Conservation (phyloP, 208 protist genomes). For the Zelonia costaricensis region DNA sequence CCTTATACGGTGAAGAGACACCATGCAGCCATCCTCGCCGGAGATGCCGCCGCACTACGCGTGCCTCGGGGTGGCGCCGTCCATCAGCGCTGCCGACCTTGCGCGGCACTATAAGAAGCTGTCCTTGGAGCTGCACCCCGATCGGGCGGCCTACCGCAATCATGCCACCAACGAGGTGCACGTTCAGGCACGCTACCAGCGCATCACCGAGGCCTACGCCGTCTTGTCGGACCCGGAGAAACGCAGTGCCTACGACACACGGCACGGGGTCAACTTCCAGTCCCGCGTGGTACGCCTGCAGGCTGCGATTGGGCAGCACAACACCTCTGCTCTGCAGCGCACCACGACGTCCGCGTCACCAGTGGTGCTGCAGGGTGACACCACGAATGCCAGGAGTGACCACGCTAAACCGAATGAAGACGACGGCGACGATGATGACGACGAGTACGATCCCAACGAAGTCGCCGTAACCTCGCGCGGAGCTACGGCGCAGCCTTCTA, state of each 20-base stretch:
- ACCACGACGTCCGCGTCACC: no score
- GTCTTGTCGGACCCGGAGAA: conserved; percentile 68
- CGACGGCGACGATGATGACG: conserved; percentile 31
- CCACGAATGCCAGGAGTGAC: no score
- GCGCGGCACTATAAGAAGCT: conserved; percentile 60
- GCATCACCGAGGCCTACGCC: conserved; percentile 74
- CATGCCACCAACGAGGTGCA: conserved; percentile 18
- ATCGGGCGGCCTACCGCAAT: conserved; percentile 66
- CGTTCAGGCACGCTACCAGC: conserved; percentile 53
- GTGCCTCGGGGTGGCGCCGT: conserved; percentile 63
- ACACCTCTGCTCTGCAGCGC: conserved; percentile 22
- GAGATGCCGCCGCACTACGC: conserved; percentile 54
- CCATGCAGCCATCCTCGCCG: conserved; percentile 7
- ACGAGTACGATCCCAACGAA: conserved; percentile 36
- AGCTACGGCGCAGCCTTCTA: no score
- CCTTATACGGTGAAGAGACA: neutral
- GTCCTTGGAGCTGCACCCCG: conserved; percentile 77
- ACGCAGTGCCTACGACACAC: conserved; percentile 68
- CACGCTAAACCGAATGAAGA: conserved; percentile 4
- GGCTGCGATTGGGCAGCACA: conserved; percentile 37
- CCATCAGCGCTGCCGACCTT: conserved; percentile 53
- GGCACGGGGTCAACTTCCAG: conserved; percentile 74
- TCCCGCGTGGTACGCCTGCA: conserved; percentile 40
- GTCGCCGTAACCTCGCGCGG: no score
- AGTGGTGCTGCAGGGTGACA: no score